Base-by-base conservation (phyloP, 768 basidiomycete genomes). In the Trametes cubensis region DNA sequence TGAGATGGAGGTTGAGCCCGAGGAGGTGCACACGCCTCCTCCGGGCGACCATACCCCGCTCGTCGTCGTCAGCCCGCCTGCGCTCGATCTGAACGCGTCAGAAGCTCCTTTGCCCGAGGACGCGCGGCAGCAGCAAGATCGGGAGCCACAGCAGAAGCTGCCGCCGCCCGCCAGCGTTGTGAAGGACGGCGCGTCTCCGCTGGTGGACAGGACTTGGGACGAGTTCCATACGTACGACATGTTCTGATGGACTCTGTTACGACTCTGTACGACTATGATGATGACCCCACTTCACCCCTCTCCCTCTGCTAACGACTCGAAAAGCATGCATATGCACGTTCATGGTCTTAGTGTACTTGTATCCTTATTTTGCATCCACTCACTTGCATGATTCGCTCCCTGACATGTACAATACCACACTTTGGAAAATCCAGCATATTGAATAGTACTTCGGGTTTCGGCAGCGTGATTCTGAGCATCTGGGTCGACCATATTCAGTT, bases 1-100 rank as follows among this genome's bases (percentile, higher is more conserved):
- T 21, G 54, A 53, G 53, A 57, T 60, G 63, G 63, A 64, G 39
- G 58, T 64, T 58, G 63, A 64, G 55, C 58, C 58, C 7, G 39
- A 64, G 38, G 63, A 64, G 50, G 63, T 45, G 44, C 54, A 34
- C 14, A 64, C 63, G 25, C 63, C 63, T 8, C 54, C 58, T 25
- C 63, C 42, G n/a, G 26, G 20, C 20, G 54, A 38, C 8, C 63
- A 56, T 21, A 25, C 54, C 2, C 63, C 63, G 20, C 58, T 64
- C 48, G 58, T 58, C 26, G 46, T 55, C 50, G 53, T 55, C 39
- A 39, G 34, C 34, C 30, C 58, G 18, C 44, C 45, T 15, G 28
- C 44, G 44, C 55, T 45, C 3, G 55, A 46, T 30, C 45, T 39
- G 2, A 45, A 44, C 14, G 25, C 10, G 26, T 40, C 41, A n/a